A percentile compares a stretch with the other conserved stretches of the same genome.
Evolutionary conservation across 768 basidiomycete species (phyloP).

Genomic region (Leccinum truebloodii): DNA sequence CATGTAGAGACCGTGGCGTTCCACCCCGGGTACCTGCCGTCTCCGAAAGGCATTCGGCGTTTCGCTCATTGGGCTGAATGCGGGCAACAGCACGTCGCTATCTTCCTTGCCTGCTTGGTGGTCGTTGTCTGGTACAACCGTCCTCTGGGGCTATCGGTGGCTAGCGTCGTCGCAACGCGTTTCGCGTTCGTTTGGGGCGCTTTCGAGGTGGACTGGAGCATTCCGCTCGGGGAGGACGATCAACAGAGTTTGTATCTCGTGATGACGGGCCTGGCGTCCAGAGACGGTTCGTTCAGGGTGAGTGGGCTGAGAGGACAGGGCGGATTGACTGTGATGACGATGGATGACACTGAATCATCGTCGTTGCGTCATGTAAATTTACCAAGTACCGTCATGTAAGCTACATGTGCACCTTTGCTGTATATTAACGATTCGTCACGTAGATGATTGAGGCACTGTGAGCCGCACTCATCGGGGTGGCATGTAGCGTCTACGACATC

Average conservation of each 20-base stretch:
- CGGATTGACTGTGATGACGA: neutral
- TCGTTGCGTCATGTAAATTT: neutral
- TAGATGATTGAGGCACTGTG: no score
- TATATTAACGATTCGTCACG: no score
- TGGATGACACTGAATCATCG: neutral
- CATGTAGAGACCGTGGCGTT: constrained; percentile 32
- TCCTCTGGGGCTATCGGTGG: constrained; percentile 23
- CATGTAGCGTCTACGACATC: no score
- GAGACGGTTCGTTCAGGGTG: constrained; percentile 2
- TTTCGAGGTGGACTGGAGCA: constrained; percentile 23
- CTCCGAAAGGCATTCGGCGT: constrained; percentile 35
- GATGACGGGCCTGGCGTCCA: constrained; percentile 20
- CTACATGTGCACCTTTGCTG: neutral
- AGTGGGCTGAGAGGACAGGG: neutral
- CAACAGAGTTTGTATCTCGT: constrained; percentile 37
- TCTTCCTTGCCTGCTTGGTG: constrained; percentile 31
- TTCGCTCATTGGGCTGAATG: constrained; percentile 40
- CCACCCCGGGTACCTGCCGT: constrained; percentile 29
- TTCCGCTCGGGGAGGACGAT: constrained; percentile 36
- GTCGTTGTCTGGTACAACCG: constrained; percentile 21
- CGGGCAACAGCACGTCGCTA: constrained; percentile 35
- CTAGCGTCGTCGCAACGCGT: constrained; percentile 20
- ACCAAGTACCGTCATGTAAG: neutral
- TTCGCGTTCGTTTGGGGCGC: constrained; percentile 30
- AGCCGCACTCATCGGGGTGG: no score